Percentiles rank a stretch among this genome's conserved stretches.
Conservation (phyloP, 306 rosid genomes). For the Senna tora region DNA sequence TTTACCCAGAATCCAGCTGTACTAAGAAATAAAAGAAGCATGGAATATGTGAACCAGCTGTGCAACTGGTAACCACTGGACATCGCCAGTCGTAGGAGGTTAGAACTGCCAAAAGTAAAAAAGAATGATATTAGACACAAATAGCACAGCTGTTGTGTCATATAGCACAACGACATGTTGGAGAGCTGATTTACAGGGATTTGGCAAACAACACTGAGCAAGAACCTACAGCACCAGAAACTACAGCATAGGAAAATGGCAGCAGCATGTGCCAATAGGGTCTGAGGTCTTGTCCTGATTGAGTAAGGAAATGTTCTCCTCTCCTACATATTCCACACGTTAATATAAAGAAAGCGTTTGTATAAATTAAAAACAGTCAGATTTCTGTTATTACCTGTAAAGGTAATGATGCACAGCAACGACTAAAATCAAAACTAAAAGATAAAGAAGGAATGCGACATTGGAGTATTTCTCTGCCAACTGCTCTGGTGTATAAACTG, state of each 20-base stretch:
- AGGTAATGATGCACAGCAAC: slow-evolving; percentile 79
- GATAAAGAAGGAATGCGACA: slow-evolving; percentile 79
- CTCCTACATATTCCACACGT: slow-evolving; percentile 61
- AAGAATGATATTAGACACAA: slow-evolving; percentile 36
- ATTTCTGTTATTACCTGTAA: slow-evolving; percentile 62
- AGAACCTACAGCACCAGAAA: slow-evolving; percentile 98
- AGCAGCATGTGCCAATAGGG: slow-evolving; percentile 87
- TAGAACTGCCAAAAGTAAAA: slow-evolving; percentile 66
- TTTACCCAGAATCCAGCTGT: slow-evolving; percentile 99
- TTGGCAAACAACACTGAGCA: slow-evolving; percentile 98
- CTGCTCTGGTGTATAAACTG: slow-evolving; percentile 97
- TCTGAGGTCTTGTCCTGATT: slow-evolving; percentile 80
- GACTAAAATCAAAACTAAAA: slow-evolving; percentile 72
- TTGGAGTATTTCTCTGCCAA: slow-evolving; percentile 94
- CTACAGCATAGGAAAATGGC: slow-evolving; percentile 95
- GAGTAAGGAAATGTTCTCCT: slow-evolving; percentile 72
- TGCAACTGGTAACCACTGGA: slow-evolving; percentile 88
- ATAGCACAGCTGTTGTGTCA: slow-evolving; percentile 13
- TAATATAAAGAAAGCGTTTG: slow-evolving; percentile 25
- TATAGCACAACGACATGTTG: slow-evolving; percentile 29
- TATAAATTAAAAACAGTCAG: slow-evolving; percentile 33
- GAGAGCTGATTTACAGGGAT: slow-evolving; percentile 82
- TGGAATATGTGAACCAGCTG: slow-evolving; percentile 93
- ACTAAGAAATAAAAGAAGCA: slow-evolving; percentile 91
- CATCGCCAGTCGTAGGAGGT: slow-evolving; percentile 84